Percentiles rank a stretch among this genome's conserved stretches.
phyloP scores from a whole-genome alignment of 2,329 filamentous ascomycete species.

The Aspergillus arachidicola region DNA sequence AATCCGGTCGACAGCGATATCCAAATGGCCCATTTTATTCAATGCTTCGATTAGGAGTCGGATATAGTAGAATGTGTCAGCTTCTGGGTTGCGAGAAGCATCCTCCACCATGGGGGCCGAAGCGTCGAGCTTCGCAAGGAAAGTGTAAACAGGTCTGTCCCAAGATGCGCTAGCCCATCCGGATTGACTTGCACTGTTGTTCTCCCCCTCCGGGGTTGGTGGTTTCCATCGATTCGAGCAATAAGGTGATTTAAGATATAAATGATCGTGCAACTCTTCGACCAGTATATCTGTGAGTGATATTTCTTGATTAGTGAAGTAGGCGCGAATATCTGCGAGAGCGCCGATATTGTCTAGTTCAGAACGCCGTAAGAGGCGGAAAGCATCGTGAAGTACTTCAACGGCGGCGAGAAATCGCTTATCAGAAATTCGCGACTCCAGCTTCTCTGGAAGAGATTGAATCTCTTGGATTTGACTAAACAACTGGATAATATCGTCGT shows the following conservation, averaged over 20 bases:
- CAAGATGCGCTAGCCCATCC: conserved; percentile 42
- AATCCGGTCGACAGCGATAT: conserved; percentile 83
- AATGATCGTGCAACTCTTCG: conserved; percentile 95
- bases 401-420: conserved; percentile 93
- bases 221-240: conserved; percentile 95
- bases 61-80: conserved; percentile 93
- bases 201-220: conserved; percentile 51
- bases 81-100: conserved; percentile 87
- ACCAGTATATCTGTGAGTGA: conserved; percentile 90
- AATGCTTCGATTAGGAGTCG: conserved; percentile 83
- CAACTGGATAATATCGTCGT: conserved; percentile 84
- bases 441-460: conserved; percentile 83
- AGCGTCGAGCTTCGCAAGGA: conserved; percentile 60
- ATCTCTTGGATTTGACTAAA: conserved; percentile 85
- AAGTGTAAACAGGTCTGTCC: conserved; percentile 59
- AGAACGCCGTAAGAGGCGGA: conserved; percentile 79
- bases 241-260: conserved; percentile 97
- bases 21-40: conserved; percentile 84
- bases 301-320: conserved; percentile 90
- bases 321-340: conserved; percentile 79
- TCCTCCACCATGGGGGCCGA: conserved; percentile 72
- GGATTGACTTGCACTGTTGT: conserved; percentile 23
- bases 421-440: conserved; percentile 93
- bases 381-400: conserved; percentile 83
- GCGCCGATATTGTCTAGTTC: conserved; percentile 92